Evolutionary conservation across 495 filamentous ascomycete species (phyloP), one percentile per base, ranked within the genome.

Genomic region (Margaritispora aquatica): DNA sequence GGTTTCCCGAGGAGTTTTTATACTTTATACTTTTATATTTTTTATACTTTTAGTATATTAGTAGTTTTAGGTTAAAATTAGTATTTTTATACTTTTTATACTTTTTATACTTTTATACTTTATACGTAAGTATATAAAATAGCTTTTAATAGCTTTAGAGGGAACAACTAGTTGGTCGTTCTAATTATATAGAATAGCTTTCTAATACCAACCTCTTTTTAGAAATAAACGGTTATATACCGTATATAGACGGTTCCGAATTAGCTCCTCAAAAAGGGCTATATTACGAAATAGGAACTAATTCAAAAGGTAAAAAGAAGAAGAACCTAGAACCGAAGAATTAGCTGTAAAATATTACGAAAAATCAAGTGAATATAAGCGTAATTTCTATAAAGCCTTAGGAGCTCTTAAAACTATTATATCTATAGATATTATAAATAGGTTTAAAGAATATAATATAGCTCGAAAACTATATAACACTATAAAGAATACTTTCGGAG

Each of bases 141-240:
- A n/a, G 8, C 21, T 47, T 9, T 19, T 5, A 47, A 5, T 47
- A 47, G 31, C 20, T 54, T 54, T 54, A 31, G 36, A 34, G 26
- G 51, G 26, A 31, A 20, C 31, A 54, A 27, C 27, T 54, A 54
- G 21, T 54, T 17, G 27, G 51, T 20, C 24, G 27, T 17, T 54
- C 44, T 54, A 54, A 54, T 34, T 54, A 54, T 36, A 36, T 54
- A 54, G 51, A 54, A 54, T 54, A 21, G 51, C 10, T 54, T 31
- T 27, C 26, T 54, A 36, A 34, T 17, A 19, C 51, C 21, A 54
- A 10, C 5, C 27, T 54, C 15, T 54, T 54, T 36, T 36, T 54
- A 26, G 26, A 54, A 54, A 34, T 54, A 31, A 54, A 54, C 36
- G n/a, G 51, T 11, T 54, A 26, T 54, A 54, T 54, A 19, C 26